Conservation (phyloP, 1,284 basidiomycete species). For the Neonothopanus nambi region DNA sequence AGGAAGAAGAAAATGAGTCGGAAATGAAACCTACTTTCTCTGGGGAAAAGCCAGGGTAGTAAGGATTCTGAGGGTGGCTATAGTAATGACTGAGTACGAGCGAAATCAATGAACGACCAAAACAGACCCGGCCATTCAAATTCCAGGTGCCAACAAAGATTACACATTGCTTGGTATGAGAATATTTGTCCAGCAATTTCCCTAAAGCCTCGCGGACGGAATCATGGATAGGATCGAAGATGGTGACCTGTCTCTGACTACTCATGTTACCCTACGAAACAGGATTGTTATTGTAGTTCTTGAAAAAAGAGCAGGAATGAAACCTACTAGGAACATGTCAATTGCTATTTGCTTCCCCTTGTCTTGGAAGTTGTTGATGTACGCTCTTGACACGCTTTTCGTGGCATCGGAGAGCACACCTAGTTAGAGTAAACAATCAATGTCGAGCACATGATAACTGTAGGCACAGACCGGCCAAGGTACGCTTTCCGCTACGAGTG, state of each 20-base stretch:
- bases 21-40: constrained; percentile 52
- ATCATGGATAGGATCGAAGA: constrained; percentile 95
- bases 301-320: background rate
- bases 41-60: constrained; percentile 88
- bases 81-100: constrained; percentile 16
- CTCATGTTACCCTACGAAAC: constrained; percentile 81
- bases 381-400: constrained; percentile 92
- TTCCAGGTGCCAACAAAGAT: constrained; percentile 96
- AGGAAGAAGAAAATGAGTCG: background rate
- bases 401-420: constrained; percentile 96
- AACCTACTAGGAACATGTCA: constrained; percentile 84
- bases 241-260: constrained; percentile 83
- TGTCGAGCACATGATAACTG: constrained; percentile 4
- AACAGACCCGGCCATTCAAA: constrained; percentile 81
- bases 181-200: constrained; percentile 83
- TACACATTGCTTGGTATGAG: constrained; percentile 68
- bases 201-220: constrained; percentile 73
- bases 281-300: background rate
- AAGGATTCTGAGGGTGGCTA: constrained; percentile 82
- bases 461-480: constrained; percentile 65
- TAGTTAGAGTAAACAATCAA: constrained; percentile 24
- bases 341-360: constrained; percentile 93
- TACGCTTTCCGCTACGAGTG: constrained; percentile 92
- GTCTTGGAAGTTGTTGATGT: constrained; percentile 98
- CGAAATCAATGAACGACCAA: constrained; percentile 10